These are phyloP conservation scores for Ophiocordyceps robertsii DNA, from an alignment of 2,329 filamentous ascomycete species.

Conservation along the genomic window DNA sequence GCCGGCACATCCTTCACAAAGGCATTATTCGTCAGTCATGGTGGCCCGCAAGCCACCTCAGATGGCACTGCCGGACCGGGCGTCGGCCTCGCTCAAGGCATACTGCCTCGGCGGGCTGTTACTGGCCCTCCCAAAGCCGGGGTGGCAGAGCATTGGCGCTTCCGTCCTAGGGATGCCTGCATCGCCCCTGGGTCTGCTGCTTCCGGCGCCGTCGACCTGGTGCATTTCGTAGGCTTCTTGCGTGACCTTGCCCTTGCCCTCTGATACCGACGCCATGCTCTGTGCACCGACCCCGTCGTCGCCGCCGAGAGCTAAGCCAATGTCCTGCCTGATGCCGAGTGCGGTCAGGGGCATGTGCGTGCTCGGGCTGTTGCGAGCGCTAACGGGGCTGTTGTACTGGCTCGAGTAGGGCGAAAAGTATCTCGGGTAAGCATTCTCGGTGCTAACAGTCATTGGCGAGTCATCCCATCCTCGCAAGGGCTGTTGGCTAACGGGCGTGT, in stretches of 20 bases:
- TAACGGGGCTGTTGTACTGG: slow-evolving; percentile 45
- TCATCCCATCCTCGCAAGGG: slow-evolving; percentile 35
- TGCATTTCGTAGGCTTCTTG: slow-evolving; percentile 35
- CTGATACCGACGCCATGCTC: slow-evolving; percentile 5
- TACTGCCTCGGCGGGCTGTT: slow-evolving; percentile 10
- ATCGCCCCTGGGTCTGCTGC: slow-evolving; percentile 11
- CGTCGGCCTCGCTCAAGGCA: slow-evolving; percentile 3
- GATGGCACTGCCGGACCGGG: slow-evolving; percentile 1
- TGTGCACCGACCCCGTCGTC: background rate
- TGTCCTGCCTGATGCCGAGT: slow-evolving; percentile 3
- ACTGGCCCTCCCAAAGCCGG: slow-evolving; percentile 28
- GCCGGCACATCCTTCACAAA: too few relatives aligned
- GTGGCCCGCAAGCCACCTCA: background rate
- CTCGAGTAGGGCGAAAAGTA: slow-evolving; percentile 49
- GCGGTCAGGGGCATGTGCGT: slow-evolving; percentile 7
- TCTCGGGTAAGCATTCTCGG: slow-evolving; percentile 25
- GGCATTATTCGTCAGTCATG: background rate
- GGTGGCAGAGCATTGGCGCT: slow-evolving; percentile 31
- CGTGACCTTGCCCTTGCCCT: slow-evolving; percentile 28
- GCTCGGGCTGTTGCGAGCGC: slow-evolving; percentile 21
- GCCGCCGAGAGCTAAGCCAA: slow-evolving; percentile 6
- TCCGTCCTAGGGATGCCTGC: slow-evolving; percentile 11
- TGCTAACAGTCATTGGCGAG: slow-evolving; percentile 31
- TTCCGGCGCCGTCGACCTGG: slow-evolving; percentile 13
- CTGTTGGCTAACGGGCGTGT: background rate